Conservation (phyloP, 192 early-diverging fungal species). For the Linnemannia exigua region DNA sequence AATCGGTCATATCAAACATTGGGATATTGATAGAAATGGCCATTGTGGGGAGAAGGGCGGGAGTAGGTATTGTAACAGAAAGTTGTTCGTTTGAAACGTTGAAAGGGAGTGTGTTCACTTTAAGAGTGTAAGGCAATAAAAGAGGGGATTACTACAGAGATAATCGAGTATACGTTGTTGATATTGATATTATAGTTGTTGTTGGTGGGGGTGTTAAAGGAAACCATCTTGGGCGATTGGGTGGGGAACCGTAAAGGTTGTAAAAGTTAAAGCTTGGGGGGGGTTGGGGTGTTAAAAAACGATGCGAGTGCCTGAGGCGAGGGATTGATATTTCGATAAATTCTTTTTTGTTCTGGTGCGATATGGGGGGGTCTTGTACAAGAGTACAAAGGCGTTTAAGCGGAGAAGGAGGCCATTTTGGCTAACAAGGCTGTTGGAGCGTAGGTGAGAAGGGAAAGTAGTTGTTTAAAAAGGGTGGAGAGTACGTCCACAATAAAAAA, state of each 20-base stretch:
- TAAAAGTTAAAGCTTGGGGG: slow-evolving; percentile 21
- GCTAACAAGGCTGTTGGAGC: slow-evolving; percentile 8
- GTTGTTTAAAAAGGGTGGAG: slow-evolving; percentile 19
- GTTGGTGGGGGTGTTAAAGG: slow-evolving; percentile 44
- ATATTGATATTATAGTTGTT: slow-evolving; percentile 28
- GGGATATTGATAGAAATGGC: slow-evolving; percentile 39
- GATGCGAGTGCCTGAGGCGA: neutral
- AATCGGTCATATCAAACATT: slow-evolving; percentile 47
- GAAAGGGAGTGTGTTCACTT: slow-evolving; percentile 1
- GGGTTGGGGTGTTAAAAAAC: slow-evolving; percentile 13
- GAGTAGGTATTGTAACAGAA: neutral
- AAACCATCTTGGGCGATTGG: slow-evolving; percentile 49
- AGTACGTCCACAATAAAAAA: slow-evolving; percentile 53
- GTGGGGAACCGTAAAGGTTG: slow-evolving; percentile 44
- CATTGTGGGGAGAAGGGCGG: slow-evolving; percentile 20
- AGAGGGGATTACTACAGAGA: slow-evolving; percentile 31
- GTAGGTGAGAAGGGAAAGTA: neutral
- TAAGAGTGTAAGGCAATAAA: slow-evolving; percentile 48
- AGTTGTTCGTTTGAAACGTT: slow-evolving; percentile 13
- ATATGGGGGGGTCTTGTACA: slow-evolving; percentile 34
- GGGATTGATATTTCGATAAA: slow-evolving; percentile 5
- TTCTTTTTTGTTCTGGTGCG: slow-evolving; percentile 37
- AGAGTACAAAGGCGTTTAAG: slow-evolving; percentile 53
- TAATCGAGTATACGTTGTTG: slow-evolving; percentile 26
- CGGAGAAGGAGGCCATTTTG: slow-evolving; percentile 54